phyloP scores from a whole-genome alignment of 2,329 filamentous ascomycete species.

The Fusarium azukiicola region DNA sequence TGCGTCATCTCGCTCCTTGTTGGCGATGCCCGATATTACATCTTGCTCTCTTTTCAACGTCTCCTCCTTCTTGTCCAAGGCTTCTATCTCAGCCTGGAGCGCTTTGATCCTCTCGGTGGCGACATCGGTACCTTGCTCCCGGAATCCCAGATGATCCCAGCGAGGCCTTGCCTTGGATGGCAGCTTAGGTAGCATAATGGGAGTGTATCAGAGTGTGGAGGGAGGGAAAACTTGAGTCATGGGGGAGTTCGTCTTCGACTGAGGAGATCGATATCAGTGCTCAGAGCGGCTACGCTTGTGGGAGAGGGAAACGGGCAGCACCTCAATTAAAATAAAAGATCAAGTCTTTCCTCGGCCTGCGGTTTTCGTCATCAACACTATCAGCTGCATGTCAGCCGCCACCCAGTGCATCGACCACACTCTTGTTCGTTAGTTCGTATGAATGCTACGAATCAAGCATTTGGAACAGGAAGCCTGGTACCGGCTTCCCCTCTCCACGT shows the following conservation, averaged over 20 bases:
- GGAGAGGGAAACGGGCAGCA: background rate
- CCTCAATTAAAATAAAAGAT: too few species aligned
- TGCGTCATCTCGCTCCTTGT: background rate
- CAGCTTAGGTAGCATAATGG: background rate
- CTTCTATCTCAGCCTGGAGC: background rate
- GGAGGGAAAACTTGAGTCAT: too few species aligned
- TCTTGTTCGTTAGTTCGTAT: background rate
- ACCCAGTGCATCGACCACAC: background rate
- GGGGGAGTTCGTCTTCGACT: too few species aligned
- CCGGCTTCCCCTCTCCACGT: background rate
- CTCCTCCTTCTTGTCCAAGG: background rate
- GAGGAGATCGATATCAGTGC: background rate
- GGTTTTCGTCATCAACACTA: background rate
- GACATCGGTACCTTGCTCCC: slow-evolving; percentile 1
- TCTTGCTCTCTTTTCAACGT: background rate
- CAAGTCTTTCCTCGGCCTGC: background rate
- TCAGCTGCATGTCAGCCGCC: slow-evolving; percentile 9
- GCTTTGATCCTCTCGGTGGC: background rate
- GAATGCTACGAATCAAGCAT: background rate
- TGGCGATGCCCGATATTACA: background rate
- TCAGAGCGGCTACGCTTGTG: background rate
- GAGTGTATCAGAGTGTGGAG: too few species aligned
- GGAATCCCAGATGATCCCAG: slow-evolving; percentile 3
- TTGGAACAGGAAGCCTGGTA: background rate
- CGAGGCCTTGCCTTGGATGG: slow-evolving; percentile 10